Base-by-base conservation (phyloP, 2,329 filamentous ascomycete species). In the Aspergillus sp. region DNA sequence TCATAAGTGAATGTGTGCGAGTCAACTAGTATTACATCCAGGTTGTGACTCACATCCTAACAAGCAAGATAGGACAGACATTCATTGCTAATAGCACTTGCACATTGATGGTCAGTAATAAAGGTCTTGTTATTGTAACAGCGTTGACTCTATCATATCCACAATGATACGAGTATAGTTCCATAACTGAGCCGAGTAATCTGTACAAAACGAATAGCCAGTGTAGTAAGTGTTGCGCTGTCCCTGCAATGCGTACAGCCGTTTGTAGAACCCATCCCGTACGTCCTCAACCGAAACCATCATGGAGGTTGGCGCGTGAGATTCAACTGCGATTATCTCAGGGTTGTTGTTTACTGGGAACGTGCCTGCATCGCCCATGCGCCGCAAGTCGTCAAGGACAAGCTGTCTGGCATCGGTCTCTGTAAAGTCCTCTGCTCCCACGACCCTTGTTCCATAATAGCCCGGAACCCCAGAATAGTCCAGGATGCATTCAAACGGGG, bases 221-320 rank as follows among this genome's bases (percentile, higher is more conserved):
- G 77, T 80, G 60, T 75, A 81, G 64, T 69, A 82, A 0, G 79
- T 81, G 19, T 72, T 75, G n/a, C 70, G 66, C 15, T 73, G 60
- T 0, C 79, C 79, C 64, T 82, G 79, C 33, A 82, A 64, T 1
- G 65, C 73, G 60, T 77, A 72, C 48, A 79, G 66, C 42, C 73
- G 61, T 40, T 70, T 68, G 51, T 81, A 76, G 49, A 80, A 80
- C 0, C 79, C 78, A 13, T 54, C 61, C 20, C 59, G 62, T 53
- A 81, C 74, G 9, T 70, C 68, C 2, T 72, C 65, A 2, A 64
- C 60, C 0, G 72, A 63, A 0, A 77, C 72, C 12, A 61, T 46
- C 12, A 46, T 66, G 39, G 75, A 54, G 27, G 73, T 66, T 15
- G 74, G 74, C 17, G 71, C 68, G 59, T 79, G 76, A 44, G 68